Base-by-base conservation (phyloP, 75 land plant genomes). In the Azolla pinnata region DNA sequence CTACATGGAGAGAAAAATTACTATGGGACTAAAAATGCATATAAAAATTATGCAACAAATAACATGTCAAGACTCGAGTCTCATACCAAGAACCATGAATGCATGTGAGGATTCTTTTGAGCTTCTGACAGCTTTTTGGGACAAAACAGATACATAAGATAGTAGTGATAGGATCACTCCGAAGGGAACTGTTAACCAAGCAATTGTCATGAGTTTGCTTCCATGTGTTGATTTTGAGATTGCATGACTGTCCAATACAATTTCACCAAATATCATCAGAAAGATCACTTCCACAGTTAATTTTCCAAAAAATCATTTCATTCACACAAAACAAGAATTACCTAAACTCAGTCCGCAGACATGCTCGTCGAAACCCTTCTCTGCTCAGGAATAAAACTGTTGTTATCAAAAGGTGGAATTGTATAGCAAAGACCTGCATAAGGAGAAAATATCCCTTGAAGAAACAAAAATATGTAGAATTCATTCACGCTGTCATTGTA, bases 291-390 rank as follows among this genome's bases (percentile, higher is more conserved):
- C n/a, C n/a, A n/a, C n/a, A n/a, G n/a, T n/a, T n/a, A n/a, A n/a
- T n/a, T n/a, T n/a, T n/a, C n/a, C n/a, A n/a, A n/a, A n/a, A n/a
- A n/a, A n/a, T n/a, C n/a, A n/a, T n/a, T n/a, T n/a, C n/a, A n/a
- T n/a, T n/a, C n/a, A n/a, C 40, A 42, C 28, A 0, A 56, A 62
- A 61, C 2, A 42, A 63, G 9, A 26, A 75, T 73, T 69, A 72
- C 67, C 63, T 64, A 20, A 81, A 44, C 28, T 88, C 83, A 30
- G 69, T 68, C 2, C 98, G 77, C 74, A 93, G 62, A 65, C 98
- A 93, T 19, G 89, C 98, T 50, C 96, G 74, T 5, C 98, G 86
- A 58, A 88, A 83, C 25, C 96, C 98, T 63, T 93, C 98, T n/a
- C 98, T 82, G 33, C 96, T 93, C 34, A 88, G 65, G 65, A 88